These are phyloP conservation scores for Durotheca rogersii DNA, from an alignment of 495 filamentous ascomycete genomes.

Conservation along the genomic window DNA sequence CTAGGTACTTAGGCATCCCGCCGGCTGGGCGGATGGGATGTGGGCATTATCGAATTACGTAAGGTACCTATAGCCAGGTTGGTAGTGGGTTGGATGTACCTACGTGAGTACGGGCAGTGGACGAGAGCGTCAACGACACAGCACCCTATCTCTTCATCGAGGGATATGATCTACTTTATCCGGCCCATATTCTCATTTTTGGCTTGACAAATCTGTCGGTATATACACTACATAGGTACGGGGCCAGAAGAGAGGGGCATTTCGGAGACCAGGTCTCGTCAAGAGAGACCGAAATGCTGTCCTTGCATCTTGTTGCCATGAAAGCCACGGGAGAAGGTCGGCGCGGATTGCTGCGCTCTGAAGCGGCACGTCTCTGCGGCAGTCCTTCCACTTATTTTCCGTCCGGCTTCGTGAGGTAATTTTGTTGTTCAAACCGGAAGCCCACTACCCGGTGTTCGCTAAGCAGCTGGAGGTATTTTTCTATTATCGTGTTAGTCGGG, in stretches of 20 bases:
- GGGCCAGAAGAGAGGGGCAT: background rate
- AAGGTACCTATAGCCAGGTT: no score
- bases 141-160: no score
- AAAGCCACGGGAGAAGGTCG: background rate
- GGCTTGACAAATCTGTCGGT: background rate
- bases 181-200: background rate
- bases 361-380: background rate
- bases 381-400: constrained; percentile 26
- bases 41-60: no score
- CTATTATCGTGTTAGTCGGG: constrained; percentile 48
- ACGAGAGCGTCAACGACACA: no score
- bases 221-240: constrained; percentile 14
- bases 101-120: no score
- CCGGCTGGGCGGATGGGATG: no score
- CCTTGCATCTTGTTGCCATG: constrained; percentile 1
- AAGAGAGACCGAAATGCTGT: constrained; percentile 8
- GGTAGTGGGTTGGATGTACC: no score
- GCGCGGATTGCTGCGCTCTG: background rate
- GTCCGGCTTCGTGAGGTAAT: constrained; percentile 61
- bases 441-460: constrained; percentile 82
- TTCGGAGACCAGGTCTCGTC: background rate
- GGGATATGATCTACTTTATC: no score
- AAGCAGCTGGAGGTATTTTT: constrained; percentile 89
- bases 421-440: constrained; percentile 90
- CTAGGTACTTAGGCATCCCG: background rate